phyloP scores from a whole-genome alignment of 2,329 filamentous ascomycete species.

The Alternaria postmessia region DNA sequence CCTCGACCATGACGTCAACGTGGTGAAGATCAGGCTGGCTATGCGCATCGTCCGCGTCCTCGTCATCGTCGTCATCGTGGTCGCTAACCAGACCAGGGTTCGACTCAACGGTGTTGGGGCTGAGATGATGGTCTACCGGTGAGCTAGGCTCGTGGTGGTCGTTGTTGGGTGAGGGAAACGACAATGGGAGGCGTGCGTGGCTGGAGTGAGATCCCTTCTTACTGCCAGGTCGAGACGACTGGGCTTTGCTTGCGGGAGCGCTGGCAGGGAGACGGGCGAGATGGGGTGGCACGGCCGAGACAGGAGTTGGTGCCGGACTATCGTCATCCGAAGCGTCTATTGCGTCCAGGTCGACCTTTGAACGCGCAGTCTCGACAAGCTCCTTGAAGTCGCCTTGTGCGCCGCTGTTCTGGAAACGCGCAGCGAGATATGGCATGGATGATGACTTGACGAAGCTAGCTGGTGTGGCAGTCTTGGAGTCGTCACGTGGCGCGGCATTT shows the following conservation, averaged over 20 bases:
- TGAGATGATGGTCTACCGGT: slow-evolving; percentile 49
- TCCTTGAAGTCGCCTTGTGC: slow-evolving; percentile 51
- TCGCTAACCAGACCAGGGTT: slow-evolving; percentile 61
- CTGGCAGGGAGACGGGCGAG: slow-evolving; percentile 44
- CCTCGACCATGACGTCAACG: slow-evolving; percentile 50
- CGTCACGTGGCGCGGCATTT: slow-evolving; percentile 27
- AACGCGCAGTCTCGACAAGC: slow-evolving; percentile 47
- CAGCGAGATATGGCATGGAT: slow-evolving; percentile 54
- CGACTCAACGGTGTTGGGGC: slow-evolving; percentile 58
- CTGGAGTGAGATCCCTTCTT: slow-evolving; percentile 41
- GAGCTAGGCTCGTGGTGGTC: slow-evolving; percentile 44
- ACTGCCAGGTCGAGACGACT: slow-evolving; percentile 43
- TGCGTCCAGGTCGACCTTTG: slow-evolving; percentile 48
- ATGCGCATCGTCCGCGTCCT: slow-evolving; percentile 49
- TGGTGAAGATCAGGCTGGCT: slow-evolving; percentile 47
- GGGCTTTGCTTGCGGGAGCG: slow-evolving; percentile 40
- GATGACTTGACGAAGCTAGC: slow-evolving; percentile 49
- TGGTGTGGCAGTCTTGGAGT: slow-evolving; percentile 20
- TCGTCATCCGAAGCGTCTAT: slow-evolving; percentile 50
- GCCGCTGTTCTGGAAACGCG: slow-evolving; percentile 51
- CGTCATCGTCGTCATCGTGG: slow-evolving; percentile 59
- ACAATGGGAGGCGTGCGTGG: slow-evolving; percentile 43
- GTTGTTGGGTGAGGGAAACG: slow-evolving; percentile 40
- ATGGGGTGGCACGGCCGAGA: slow-evolving; percentile 37
- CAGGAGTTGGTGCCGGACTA: slow-evolving; percentile 40